Evolutionary conservation across 495 filamentous ascomycete genomes (phyloP), one percentile per base, ranked within the genome.

Genomic region (Penicillium egyptiacum): DNA sequence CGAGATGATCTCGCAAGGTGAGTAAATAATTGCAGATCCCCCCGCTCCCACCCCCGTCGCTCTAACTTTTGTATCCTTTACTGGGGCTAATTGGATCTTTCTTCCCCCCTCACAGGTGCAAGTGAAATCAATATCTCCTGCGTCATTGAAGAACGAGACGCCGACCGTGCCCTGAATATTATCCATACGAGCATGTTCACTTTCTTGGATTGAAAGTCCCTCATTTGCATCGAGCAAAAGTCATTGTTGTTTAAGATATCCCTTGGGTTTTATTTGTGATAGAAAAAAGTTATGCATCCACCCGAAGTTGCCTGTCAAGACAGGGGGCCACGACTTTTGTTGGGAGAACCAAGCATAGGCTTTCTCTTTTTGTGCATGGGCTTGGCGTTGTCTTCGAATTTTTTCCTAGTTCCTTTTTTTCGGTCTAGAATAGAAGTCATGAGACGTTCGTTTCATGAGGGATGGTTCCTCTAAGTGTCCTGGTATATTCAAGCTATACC

Each of bases 121-220:
- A 96, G 92, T 65, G 94, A 98, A 78, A 98, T 98, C 75, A 97
- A 96, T 71, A 98, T 98, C 52, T 94, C 90, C 14, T 98, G 94
- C 70, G 94, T 98, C 8, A 95, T 98, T 63, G 90, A 94, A 64
- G 90, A 90, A 63, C 81, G 88, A 63, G 90, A 96, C 58, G 92
- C 92, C 39, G 88, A 90, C 53, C 84, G 93, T 53, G 94, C 94
- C 14, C 86, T 98, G 77, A 97, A 93, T 65, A 88, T 97, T 62
- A 82, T 98, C 50, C 94, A 98, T 69, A 96, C 93, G 17, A 90
- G 86, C 74, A 82, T 98, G 49, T 97, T 98, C 63, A 83, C 80
- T 20, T 83, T 82, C 60, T 60, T 82, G 61, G 79, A 82, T 31
- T 80, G 75, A 67, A 57, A 2, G 39, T 53, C 39, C 50, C 37